Percentiles rank a stretch among this genome's conserved stretches.
Conservation (phyloP, 1,284 basidiomycete genomes). For the Malassezia japonica region DNA sequence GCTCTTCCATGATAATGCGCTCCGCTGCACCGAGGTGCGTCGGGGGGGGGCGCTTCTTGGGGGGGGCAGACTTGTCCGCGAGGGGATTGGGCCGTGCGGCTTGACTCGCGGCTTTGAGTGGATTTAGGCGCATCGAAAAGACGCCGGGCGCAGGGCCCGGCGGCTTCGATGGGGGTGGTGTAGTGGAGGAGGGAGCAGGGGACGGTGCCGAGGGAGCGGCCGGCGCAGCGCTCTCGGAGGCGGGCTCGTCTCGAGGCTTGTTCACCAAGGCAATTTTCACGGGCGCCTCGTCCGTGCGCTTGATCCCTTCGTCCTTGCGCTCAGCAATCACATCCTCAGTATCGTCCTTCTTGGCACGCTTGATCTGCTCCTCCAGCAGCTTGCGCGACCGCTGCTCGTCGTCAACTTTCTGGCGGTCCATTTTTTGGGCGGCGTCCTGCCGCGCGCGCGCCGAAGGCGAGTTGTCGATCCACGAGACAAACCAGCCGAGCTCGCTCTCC, state of each 20-base stretch:
- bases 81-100: background rate
- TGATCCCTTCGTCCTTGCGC: conserved; percentile 20
- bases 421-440: conserved; percentile 82
- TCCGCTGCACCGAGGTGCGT: conserved; percentile 35
- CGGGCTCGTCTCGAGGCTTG: background rate
- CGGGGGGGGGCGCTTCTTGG: conserved; percentile 13
- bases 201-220: background rate
- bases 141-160: background rate
- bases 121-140: conserved; percentile 11
- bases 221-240: background rate
- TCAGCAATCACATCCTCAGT: conserved; percentile 19
- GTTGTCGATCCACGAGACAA: conserved; percentile 91
- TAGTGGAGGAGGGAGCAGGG: background rate
- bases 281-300: conserved; percentile 18
- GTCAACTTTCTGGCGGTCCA: conserved; percentile 78
- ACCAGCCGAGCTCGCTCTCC: conserved; percentile 96
- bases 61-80: background rate
- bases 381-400: conserved; percentile 88
- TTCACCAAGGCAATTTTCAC: conserved; percentile 25
- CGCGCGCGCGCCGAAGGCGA: conserved; percentile 84
- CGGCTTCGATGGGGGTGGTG: no score
- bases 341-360: conserved; percentile 58
- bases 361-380: conserved; percentile 87
- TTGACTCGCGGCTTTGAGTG: conserved; percentile 7
- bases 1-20: conserved; percentile 41